Base-by-base conservation (phyloP, 1,139 yeast species). In the Saccharomyces pastorianus region DNA sequence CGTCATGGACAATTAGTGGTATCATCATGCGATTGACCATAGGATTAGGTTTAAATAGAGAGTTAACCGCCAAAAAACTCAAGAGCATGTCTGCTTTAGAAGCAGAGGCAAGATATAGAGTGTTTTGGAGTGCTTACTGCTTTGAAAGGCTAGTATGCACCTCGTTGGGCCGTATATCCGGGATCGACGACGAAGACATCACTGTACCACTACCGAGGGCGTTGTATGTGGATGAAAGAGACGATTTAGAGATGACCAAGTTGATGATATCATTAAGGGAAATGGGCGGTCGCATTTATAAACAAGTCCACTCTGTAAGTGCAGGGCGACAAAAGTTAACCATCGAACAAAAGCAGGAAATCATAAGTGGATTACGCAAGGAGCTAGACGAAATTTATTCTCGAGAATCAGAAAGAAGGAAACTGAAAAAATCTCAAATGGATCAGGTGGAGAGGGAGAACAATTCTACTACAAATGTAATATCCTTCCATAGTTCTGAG, bases 111-210 rank as follows among this genome's bases (percentile, higher is more conserved):
- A 63, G 76, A 50, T 70, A 71, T 46, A 64, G 82, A 49, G 64
- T 78, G 5, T 78, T 78, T 58, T 79, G 83, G 83, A 73, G 79
- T 50, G 76, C 77, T 9, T 78, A 76, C 58, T 74, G 74, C 52
- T 75, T 75, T 65, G 83, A 79, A 58, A 62, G 80, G 48, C 62
- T 75, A 17, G 71, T 78, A 17, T 73, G 79, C 1, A 68, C 75
- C 0, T 71, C 79, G 3, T 61, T 77, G 13, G 80, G 80, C 1
- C 67, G 80, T 52, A 75, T 77, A 2, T 71, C 76, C 17, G 73
- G 76, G 0, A 71, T 79, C 17, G 73, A 72, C 42, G 80, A 78
- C 53, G 76, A 74, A 53, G 79, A 78, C 57, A 74, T 79, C 38
- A 73, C 74, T 53, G 72, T 76, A 0, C 78, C 78, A 0, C 57